A percentile compares a stretch with the other conserved stretches of the same genome.
These are phyloP conservation scores for Trematosphaeria pertusa DNA, from an alignment of 2,329 filamentous ascomycete genomes.

Conservation along the genomic window DNA sequence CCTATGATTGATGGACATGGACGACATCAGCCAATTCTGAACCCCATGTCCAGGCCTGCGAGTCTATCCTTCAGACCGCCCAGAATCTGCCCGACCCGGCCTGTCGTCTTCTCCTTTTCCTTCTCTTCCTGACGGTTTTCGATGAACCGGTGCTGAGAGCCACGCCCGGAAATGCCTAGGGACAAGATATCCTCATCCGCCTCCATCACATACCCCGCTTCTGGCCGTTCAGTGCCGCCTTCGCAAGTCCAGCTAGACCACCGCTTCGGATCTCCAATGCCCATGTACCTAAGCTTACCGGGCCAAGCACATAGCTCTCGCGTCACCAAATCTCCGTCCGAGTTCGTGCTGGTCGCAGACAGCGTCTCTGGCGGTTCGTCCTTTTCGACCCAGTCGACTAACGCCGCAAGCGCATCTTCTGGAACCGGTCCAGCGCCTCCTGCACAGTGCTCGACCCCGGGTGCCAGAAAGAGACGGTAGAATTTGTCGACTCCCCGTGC, in stretches of 20 bases:
- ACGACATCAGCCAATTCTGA: slow-evolving; percentile 22
- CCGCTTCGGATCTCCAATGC: slow-evolving; percentile 21
- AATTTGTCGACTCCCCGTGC: slow-evolving; percentile 32
- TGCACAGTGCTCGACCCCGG: slow-evolving; percentile 36
- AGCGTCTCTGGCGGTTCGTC: slow-evolving; percentile 31
- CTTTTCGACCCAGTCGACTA: slow-evolving; percentile 41
- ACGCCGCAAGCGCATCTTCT: slow-evolving; percentile 23
- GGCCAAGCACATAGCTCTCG: slow-evolving; percentile 30
- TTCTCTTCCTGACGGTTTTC: too few relatives aligned
- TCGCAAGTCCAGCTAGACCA: slow-evolving; percentile 31
- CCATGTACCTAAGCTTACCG: slow-evolving; percentile 23
- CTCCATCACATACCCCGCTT: slow-evolving; percentile 6
- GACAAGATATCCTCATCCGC: background rate
- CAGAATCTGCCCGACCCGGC: slow-evolving; percentile 23
- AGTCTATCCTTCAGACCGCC: slow-evolving; percentile 26
- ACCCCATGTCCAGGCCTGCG: slow-evolving; percentile 23
- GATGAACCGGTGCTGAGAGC: too few relatives aligned
- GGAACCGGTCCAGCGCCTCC: slow-evolving; percentile 27
- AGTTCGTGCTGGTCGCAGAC: slow-evolving; percentile 23
- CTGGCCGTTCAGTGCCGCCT: slow-evolving; percentile 25
- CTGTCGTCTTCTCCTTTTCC: slow-evolving; percentile 5
- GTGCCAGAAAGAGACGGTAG: slow-evolving; percentile 41
- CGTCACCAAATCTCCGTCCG: slow-evolving; percentile 24
- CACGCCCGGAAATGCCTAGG: too few relatives aligned
- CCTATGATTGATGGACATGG: background rate